Evolutionary conservation across 2,329 filamentous ascomycete species (phyloP).

Genomic region (Myrmaecium sp.): DNA sequence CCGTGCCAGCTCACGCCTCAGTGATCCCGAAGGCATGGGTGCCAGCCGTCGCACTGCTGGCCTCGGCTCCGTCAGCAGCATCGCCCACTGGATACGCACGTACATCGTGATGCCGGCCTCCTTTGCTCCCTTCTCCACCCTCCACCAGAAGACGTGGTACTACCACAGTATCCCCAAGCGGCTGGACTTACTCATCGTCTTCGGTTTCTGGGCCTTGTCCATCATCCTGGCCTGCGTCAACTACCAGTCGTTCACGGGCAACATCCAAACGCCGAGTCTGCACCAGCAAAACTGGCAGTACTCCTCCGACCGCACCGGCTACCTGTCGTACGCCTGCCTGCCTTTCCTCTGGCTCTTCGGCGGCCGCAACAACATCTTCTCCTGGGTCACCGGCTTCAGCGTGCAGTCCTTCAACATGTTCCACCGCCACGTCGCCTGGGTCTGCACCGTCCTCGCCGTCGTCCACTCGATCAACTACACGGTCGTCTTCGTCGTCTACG

Average conservation of each 20-base stretch:
- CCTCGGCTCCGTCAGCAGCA: constrained; percentile 1
- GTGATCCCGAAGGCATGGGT: constrained; percentile 6
- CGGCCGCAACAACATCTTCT: constrained; percentile 47
- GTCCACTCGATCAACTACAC: constrained; percentile 46
- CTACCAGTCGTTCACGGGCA: constrained; percentile 28
- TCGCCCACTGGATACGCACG: constrained; percentile 17
- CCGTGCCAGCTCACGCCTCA: constrained; percentile 4
- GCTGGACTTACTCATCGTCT: constrained; percentile 28
- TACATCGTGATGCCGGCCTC: constrained; percentile 27
- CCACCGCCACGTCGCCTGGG: constrained; percentile 48
- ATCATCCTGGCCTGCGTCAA: constrained; percentile 25
- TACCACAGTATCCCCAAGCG: constrained; percentile 32
- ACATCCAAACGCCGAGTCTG: constrained; percentile 23
- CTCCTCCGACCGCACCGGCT: constrained; percentile 45
- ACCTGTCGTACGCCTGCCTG: constrained; percentile 46
- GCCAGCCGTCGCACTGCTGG: background rate
- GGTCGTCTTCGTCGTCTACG: no score
- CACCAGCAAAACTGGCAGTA: constrained; percentile 33
- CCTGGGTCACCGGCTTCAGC: constrained; percentile 53
- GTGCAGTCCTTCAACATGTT: constrained; percentile 51
- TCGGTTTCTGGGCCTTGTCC: constrained; percentile 28
- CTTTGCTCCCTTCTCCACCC: constrained; percentile 25
- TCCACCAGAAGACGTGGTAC: constrained; percentile 23
- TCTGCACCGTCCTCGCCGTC: constrained; percentile 44
- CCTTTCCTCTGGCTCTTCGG: constrained; percentile 50